Conservation (phyloP, 169 alveolate species). For the Fabrea salina region DNA sequence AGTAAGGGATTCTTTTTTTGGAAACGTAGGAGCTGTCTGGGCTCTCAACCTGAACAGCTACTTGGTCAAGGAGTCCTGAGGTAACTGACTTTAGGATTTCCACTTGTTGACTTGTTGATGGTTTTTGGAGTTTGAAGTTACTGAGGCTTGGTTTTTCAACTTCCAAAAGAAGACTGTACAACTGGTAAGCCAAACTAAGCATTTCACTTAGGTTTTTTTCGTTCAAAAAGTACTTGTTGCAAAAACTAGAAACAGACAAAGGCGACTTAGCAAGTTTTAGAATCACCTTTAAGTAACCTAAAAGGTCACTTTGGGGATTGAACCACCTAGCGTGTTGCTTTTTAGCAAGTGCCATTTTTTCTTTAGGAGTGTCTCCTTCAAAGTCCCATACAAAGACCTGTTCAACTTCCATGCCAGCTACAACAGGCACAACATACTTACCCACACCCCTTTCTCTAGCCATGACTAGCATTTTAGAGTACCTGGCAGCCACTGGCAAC, state of each 20-base stretch:
- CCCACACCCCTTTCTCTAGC: not conserved
- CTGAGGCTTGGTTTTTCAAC: not conserved
- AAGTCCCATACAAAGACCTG: not conserved
- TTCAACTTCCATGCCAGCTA: not conserved
- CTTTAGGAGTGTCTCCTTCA: not conserved
- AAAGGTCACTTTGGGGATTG: not conserved
- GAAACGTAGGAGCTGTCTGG: not conserved
- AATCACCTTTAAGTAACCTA: not conserved
- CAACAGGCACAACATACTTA: not conserved
- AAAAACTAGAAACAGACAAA: not conserved
- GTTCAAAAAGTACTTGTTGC: not conserved
- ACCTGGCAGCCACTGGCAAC: slow-evolving; percentile 75
- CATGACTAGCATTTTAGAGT: not conserved
- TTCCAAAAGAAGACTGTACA: not conserved
- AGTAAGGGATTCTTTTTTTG: not conserved
- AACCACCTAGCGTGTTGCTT: not conserved
- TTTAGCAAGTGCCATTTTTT: not conserved
- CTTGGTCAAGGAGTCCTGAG: slow-evolving; percentile 22
- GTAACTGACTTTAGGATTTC: not conserved
- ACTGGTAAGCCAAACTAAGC: not conserved
- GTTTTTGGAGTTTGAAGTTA: not conserved
- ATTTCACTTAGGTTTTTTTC: not conserved
- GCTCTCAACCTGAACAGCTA: not conserved
- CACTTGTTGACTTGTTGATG: not conserved
- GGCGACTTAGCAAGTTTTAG: not conserved